Evolutionary conservation across 2,329 filamentous ascomycete species (phyloP).

Genomic region (Alternaria tenuissima): DNA sequence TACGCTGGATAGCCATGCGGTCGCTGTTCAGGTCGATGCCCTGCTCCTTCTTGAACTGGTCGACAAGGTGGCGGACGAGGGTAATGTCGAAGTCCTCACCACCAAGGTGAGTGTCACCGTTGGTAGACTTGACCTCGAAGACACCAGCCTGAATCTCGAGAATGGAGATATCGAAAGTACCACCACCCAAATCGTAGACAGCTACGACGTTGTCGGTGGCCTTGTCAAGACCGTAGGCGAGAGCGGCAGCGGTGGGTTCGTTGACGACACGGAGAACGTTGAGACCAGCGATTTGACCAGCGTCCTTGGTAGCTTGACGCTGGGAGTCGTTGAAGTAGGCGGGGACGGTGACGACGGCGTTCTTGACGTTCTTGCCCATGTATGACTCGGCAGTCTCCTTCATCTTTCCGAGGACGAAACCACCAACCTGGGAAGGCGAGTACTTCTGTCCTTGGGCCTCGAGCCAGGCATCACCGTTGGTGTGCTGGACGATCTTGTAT

Average conservation of each 20-base stretch:
- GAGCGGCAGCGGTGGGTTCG: slow-evolving; percentile 94
- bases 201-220: slow-evolving; percentile 87
- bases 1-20: slow-evolving; percentile 99
- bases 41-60: slow-evolving; percentile 96
- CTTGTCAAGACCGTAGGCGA: slow-evolving; percentile 97
- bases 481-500: slow-evolving; percentile 98
- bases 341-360: slow-evolving; percentile 95
- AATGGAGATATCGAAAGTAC: slow-evolving; percentile 98
- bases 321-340: slow-evolving; percentile 99
- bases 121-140: slow-evolving; percentile 99
- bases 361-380: slow-evolving; percentile 89
- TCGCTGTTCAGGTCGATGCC: slow-evolving; percentile 88
- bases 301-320: slow-evolving; percentile 97
- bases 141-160: slow-evolving; percentile 98
- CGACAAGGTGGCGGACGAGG: slow-evolving; percentile 90
- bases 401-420: slow-evolving; percentile 97
- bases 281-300: slow-evolving; percentile 92
- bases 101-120: slow-evolving; percentile 97
- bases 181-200: slow-evolving; percentile 97
- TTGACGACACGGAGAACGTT: slow-evolving; percentile 98
- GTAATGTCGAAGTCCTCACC: slow-evolving; percentile 98
- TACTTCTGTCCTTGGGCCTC: slow-evolving; percentile 93
- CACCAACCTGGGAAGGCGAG: slow-evolving; percentile 97
- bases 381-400: slow-evolving; percentile 98
- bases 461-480: slow-evolving; percentile 96